phyloP scores from a whole-genome alignment of 192 early-diverging fungal species.

The Coemansia sp. region DNA sequence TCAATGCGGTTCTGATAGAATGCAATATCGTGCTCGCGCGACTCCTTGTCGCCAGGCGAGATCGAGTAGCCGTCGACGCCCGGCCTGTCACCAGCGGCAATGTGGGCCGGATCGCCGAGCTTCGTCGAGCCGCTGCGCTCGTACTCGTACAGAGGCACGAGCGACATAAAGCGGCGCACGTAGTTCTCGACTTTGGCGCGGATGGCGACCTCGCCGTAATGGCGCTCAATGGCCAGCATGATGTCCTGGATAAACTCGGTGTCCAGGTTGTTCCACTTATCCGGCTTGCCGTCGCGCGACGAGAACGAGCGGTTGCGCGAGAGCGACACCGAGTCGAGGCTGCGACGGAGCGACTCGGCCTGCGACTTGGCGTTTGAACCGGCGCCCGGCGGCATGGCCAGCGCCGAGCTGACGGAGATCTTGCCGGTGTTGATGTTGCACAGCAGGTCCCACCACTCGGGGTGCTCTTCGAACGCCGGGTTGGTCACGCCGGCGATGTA shows the following conservation, averaged over 20 bases:
- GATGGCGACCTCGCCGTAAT: conserved; percentile 83
- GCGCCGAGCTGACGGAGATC: conserved; percentile 84
- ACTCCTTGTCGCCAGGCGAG: conserved; percentile 71
- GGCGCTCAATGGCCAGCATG: conserved; percentile 75
- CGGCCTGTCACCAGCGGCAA: conserved; percentile 39
- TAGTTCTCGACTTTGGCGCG: conserved; percentile 87
- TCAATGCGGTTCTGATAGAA: conserved; percentile 78
- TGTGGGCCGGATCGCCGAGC: conserved; percentile 52
- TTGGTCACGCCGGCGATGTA: conserved; percentile 98
- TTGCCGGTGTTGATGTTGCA: conserved; percentile 93
- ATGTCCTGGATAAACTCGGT: conserved; percentile 57
- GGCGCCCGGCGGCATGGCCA: conserved; percentile 36
- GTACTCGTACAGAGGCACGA: conserved; percentile 75
- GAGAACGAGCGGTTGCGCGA: conserved; percentile 51
- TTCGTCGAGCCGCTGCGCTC: conserved; percentile 61
- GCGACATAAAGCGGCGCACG: conserved; percentile 77
- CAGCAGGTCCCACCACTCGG: conserved; percentile 94
- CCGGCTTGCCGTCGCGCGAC: conserved; percentile 49
- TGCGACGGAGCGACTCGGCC: conserved; percentile 44
- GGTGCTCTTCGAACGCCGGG: conserved; percentile 90
- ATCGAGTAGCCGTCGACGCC: conserved; percentile 51
- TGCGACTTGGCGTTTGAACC: conserved; percentile 25
- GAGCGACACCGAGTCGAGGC: conserved; percentile 48
- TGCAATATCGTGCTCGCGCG: conserved; percentile 65
- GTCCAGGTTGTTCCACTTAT: conserved; percentile 54